Evolutionary conservation across 805 yeast genomes (phyloP), one percentile per base, ranked within the genome.

Genomic region (Sugiyamaella smithiae): DNA sequence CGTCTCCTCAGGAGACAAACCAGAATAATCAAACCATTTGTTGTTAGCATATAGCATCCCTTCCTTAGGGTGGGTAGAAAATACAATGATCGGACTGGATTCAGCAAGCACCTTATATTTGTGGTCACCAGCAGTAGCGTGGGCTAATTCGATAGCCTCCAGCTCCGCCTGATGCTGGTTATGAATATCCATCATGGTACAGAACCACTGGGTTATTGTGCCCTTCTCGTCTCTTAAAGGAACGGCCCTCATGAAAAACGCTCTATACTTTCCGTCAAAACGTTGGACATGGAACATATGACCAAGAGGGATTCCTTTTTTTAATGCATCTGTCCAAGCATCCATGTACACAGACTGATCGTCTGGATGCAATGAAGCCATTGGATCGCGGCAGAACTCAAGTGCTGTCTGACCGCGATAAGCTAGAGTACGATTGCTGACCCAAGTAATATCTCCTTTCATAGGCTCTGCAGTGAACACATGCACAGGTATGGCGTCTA

Each of bases 401-500:
- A 50, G 58, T 5, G 59, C 53, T 6, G 65, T 46, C 11, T 59
- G 51, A 2, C 68, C 67, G 11, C 64, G 53, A 46, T 55, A 64
- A 2, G 65, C 62, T 40, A 63, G 36, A 4, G 67, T 54, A 14
- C 66, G 58, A 11, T 62, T 63, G 16, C 64, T 60, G 4, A 59
- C 66, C 68, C 68, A 64, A 4, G 61, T 57, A 12, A 63, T 50
- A 5, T 53, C 53, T 2, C 67, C 68, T 1, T 52, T 54, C 25
- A 45, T 40, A 2, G 68, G 66, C 40, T 59, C 62, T 4, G 64
- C 66, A 24, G 61, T 60, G 48, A 54, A 61, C n/a, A 65, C 58
- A 44, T 64, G 67, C 9, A 64, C 64, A 1, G 68, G 68, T 28
- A 64, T 61, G 3, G 67, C 63, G 46, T 64, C 67, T 25, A 64